These are phyloP conservation scores for Saccharata proteae DNA, from an alignment of 2,329 filamentous ascomycete genomes.

Conservation along the genomic window DNA sequence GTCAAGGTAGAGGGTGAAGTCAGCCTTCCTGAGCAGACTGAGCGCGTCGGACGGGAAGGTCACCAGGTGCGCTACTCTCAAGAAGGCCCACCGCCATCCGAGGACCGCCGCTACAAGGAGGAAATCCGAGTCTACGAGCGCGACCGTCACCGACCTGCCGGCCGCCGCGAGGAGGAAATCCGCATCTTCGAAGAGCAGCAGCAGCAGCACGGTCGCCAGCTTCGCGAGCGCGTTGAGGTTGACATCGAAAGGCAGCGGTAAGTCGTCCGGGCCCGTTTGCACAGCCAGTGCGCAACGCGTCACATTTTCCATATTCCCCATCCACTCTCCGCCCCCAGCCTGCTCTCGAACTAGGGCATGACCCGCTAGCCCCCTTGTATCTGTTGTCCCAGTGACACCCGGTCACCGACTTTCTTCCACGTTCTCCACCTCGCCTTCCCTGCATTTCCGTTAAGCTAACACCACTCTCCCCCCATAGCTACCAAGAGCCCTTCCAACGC, in stretches of 20 bases:
- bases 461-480: conserved; percentile 32
- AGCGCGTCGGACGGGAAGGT: conserved; percentile 97
- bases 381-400: conserved; percentile 2
- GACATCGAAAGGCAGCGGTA: conserved; percentile 19
- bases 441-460: conserved; percentile 9
- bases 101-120: conserved; percentile 59
- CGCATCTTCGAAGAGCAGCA: conserved; percentile 22
- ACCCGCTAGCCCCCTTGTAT: conserved; percentile 16
- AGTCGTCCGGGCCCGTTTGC: too few relatives aligned
- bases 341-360: conserved; percentile 5
- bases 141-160: conserved; percentile 58
- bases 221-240: conserved; percentile 12
- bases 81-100: conserved; percentile 30
- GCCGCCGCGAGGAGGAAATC: conserved; percentile 15
- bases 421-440: conserved; percentile 15
- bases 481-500: conserved; percentile 42
- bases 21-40: conserved; percentile 57
- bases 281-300: background rate
- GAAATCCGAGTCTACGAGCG: conserved; percentile 76
- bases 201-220: conserved; percentile 8
- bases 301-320: conserved; percentile 4
- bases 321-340: conserved; percentile 13
- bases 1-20: conserved; percentile 84
- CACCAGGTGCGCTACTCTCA: conserved; percentile 59
- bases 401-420: conserved; percentile 15